Base-by-base conservation (phyloP, 345 rosid genomes). In the Euphorbia lathyris region DNA sequence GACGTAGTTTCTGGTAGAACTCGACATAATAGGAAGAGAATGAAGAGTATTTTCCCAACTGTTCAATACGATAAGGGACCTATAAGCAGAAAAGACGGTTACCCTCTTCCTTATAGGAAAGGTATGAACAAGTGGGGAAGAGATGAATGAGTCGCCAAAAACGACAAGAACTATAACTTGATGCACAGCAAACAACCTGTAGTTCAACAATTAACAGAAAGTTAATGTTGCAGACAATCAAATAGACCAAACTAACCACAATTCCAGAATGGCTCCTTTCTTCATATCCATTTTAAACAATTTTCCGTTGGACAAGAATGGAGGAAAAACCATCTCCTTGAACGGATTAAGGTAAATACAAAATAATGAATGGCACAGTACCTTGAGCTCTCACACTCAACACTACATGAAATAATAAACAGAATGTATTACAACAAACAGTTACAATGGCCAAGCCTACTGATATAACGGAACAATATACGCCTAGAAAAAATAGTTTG, bases 341-440 rank as follows among this genome's bases (percentile, higher is more conserved):
- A 7, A 27, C 53, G 17, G 20, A 30, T 30, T 45, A 1, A 8
- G 32, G 67, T 45, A 17, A 26, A n/a, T 26, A 14, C 7, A 45
- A 11, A 65, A 65, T 25, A 34, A 67, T 52, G 60, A 67, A 67
- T 13, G 9, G 58, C 47, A 20, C 47, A 12, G 11, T 52, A 52
- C 25, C 11, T 26, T 6, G 1, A 14, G 14, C 25, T 48, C 29
- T 50, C 32, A 52, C 52, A 40, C 58, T 61, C 60, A 47, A 32
- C 57, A 63, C 30, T 19, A 66, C 27, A 66, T 36, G 29, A 42
- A 60, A 48, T 55, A 20, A 74, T 29, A 62, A 20, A 50, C 61
- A 47, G 53, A 67, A 70, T 66, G 30, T 29, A 66, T 66, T 66
- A 29, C 58, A 50, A 48, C n/a, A 63, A 62, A 20, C 58, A 72